Evolutionary conservation across 2,329 filamentous ascomycete species (phyloP).

Genomic region (Sclerotiophoma versabilis): DNA sequence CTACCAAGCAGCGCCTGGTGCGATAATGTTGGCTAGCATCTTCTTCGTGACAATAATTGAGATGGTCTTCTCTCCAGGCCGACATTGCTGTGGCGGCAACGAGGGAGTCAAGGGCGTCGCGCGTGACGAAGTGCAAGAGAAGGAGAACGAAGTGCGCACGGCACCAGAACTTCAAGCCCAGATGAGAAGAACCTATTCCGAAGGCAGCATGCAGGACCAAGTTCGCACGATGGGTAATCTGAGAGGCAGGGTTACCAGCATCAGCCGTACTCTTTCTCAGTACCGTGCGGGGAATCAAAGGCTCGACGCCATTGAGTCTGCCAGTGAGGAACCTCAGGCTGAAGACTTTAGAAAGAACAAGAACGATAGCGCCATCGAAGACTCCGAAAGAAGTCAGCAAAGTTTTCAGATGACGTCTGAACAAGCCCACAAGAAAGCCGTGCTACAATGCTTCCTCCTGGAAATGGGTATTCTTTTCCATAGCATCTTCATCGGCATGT

Average conservation of each 20-base stretch:
- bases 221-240: slow-evolving; percentile 35
- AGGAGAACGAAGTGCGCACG: slow-evolving; percentile 2
- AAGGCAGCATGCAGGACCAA: slow-evolving; percentile 33
- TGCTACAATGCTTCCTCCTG: slow-evolving; percentile 51
- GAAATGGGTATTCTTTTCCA: slow-evolving; percentile 70
- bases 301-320: slow-evolving; percentile 55
- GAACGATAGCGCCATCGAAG: slow-evolving; percentile 31
- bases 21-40: slow-evolving; percentile 68
- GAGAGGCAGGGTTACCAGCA: slow-evolving; percentile 34
- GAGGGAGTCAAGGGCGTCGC: slow-evolving; percentile 41
- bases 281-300: slow-evolving; percentile 36
- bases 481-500: slow-evolving; percentile 68
- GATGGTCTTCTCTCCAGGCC: slow-evolving; percentile 65
- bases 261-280: slow-evolving; percentile 39
- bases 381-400: slow-evolving; percentile 30
- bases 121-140: slow-evolving; percentile 19
- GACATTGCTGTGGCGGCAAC: slow-evolving; percentile 64
- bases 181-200: slow-evolving; percentile 28
- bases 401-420: slow-evolving; percentile 22
- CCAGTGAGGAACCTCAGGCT: slow-evolving; percentile 40
- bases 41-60: slow-evolving; percentile 68
- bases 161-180: slow-evolving; percentile 10
- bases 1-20: slow-evolving; percentile 67
- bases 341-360: slow-evolving; percentile 37
- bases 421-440: slow-evolving; percentile 39